Evolutionary conservation across 768 basidiomycete genomes (phyloP), one percentile per base, ranked within the genome.

Genomic region (Lentinula edodes): DNA sequence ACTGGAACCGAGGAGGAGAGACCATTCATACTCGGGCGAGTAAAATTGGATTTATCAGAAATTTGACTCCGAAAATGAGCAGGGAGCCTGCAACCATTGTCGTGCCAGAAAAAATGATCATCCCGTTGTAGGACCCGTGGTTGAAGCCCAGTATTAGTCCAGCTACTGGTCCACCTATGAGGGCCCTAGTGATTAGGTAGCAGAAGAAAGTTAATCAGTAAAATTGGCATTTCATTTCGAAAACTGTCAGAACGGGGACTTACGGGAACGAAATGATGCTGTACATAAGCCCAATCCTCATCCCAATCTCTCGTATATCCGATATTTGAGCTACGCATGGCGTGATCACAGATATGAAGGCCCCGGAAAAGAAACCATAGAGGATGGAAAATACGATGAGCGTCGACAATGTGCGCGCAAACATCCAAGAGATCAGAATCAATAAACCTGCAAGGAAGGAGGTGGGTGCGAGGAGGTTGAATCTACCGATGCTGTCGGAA

Each of bases 251-350:
- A 53, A 12, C 16, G 18, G 12, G 42, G 5, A 87, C 88, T 79
- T 71, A 90, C 88, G 88, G 86, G 42, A 89, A 76, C 0, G 88
- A 85, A 20, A 88, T 83, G 13, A 88, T 71, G 18, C 77, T 85
- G 66, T 89, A 90, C 45, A 89, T 67, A 62, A 84, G 73, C 18
- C 89, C 89, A 46, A 90, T 83, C 51, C 86, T 77, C 23, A 78
- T 78, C 3, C 89, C 89, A 52, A 88, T 82, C 66, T 83, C 80
- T 7, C 74, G 66, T 20, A 80, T 72, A 42, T 87, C 78, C 38
- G 86, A 86, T 57, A 89, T 86, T 66, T 86, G 84, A 20, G 80
- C 85, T 23, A 90, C 79, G 66, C 87, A 89, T 0, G 88, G 87
- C 10, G 82, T 85, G 63, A 90, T 71, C 43, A 89, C 78, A 41